Base-by-base conservation (phyloP, 352 stramenopile genomes). In the Phytophthora boehmeriae region DNA sequence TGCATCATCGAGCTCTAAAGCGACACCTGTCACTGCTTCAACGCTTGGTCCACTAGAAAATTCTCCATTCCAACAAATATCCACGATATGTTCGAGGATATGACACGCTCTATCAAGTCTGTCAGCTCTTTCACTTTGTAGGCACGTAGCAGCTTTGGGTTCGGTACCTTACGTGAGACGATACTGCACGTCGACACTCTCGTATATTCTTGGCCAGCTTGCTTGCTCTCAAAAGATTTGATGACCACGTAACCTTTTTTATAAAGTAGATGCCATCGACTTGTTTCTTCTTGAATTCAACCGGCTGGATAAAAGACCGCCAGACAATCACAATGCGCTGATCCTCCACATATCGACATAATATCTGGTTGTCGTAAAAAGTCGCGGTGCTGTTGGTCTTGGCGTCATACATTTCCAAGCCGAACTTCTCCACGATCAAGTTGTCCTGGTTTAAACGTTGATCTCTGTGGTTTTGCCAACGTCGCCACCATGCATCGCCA, bases 271-370 rank as follows among this genome's bases (percentile, higher is more conserved):
- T 52, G 9, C 68, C 73, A 0, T 59, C 36, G 13, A 81, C 53
- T 2, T 49, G 70, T 49, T 78, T 65, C 22, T 71, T 58, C 25
- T 58, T 59, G 59, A 87, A 84, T 53, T 72, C 67, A 34, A 77
- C 42, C 19, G 75, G 75, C 25, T 81, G 51, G 45, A 81, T 71
- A 58, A 68, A 71, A 11, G 72, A 59, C 9, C 55, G 68, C 75
- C 75, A 87, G 22, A 83, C 73, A 36, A 87, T 74, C 42, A 87
- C 65, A 9, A 83, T 57, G 30, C 75, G 77, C 35, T 79, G 66
- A n/a, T 69, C 30, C 23, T 84, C 75, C 13, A 77, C 64, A 64
- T 76, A 81, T 16, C 77, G 69, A 5, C 72, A 69, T 23, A 82
- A 49, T 52, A 84, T 64, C 41, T 84, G 72, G 53, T 80, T 63